These are phyloP conservation scores for Hanseniaspora meyeri DNA, from an alignment of 805 yeast species.

Conservation along the genomic window DNA sequence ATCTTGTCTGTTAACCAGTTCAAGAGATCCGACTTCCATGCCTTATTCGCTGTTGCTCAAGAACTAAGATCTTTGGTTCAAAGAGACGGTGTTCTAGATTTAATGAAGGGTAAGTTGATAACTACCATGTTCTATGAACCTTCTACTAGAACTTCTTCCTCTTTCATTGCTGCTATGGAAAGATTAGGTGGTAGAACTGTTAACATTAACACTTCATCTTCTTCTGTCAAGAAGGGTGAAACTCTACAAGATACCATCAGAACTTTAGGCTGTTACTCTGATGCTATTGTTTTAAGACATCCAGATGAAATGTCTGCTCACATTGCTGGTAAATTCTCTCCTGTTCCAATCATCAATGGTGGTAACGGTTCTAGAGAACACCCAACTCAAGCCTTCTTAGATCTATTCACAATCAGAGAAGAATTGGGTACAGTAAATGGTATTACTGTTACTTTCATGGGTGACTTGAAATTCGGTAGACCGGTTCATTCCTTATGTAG, in stretches of 20 bases:
- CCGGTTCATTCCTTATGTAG: constrained; percentile 94
- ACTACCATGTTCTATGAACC: constrained; percentile 98
- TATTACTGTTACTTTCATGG: constrained; percentile 95
- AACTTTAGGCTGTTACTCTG: constrained; percentile 88
- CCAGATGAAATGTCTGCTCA: constrained; percentile 86
- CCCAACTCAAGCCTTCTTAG: constrained; percentile 97
- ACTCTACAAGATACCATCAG: constrained; percentile 93
- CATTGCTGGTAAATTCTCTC: constrained; percentile 90
- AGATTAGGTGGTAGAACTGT: constrained; percentile 97
- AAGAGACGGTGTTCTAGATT: constrained; percentile 85
- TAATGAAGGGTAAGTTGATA: constrained; percentile 78
- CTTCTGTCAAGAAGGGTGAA: constrained; percentile 98
- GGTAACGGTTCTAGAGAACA: constrained; percentile 98
- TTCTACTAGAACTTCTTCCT: constrained; percentile 90
- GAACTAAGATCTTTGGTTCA: constrained; percentile 95
- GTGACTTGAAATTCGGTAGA: constrained; percentile 95
- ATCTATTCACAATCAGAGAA: constrained; percentile 94
- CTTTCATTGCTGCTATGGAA: constrained; percentile 99
- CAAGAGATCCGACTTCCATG: constrained; percentile 77
- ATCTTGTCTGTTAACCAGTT: constrained; percentile 81
- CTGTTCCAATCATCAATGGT: constrained; percentile 93
- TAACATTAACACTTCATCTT: constrained; percentile 67
- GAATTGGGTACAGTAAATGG: constrained; percentile 98
- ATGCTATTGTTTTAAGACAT: constrained; percentile 94
- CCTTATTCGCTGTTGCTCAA: constrained; percentile 91